These are phyloP conservation scores for Oryza longistaminata DNA, from an alignment of 176 grass and related monocot genomes.

Conservation along the genomic window DNA sequence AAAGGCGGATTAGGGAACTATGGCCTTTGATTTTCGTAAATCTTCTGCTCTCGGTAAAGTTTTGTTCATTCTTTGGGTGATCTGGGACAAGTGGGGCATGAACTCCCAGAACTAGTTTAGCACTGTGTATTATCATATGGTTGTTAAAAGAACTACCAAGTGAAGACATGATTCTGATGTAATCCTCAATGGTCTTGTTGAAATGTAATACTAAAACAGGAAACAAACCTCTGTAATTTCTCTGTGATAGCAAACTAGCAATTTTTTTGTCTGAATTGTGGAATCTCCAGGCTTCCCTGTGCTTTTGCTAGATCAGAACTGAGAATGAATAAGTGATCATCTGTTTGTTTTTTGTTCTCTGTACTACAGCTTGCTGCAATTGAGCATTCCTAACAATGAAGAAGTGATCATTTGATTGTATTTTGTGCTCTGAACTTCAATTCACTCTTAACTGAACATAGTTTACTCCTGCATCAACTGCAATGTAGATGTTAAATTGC, in stretches of 20 bases:
- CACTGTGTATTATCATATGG: slow-evolving; percentile 24
- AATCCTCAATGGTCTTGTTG: slow-evolving; percentile 28
- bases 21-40: slow-evolving; percentile 40
- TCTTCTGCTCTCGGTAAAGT: not conserved
- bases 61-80: slow-evolving; percentile 53
- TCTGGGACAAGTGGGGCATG: slow-evolving; percentile 8
- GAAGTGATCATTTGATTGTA: not conserved
- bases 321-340: not conserved
- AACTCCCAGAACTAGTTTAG: slow-evolving; percentile 9
- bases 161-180: slow-evolving; percentile 30
- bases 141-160: slow-evolving; percentile 18
- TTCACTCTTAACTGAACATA: not conserved
- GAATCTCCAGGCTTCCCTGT: not conserved
- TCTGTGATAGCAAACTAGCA: not conserved
- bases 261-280: slow-evolving; percentile 4
- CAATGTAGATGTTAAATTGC: not conserved
- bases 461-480: not conserved
- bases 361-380: not conserved
- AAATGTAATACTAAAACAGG: slow-evolving; percentile 45
- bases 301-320: not conserved
- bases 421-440: slow-evolving; percentile 1
- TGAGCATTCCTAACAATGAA: not conserved
- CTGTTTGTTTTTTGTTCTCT: not conserved
- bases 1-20: slow-evolving; percentile 35
- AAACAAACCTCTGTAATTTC: slow-evolving; percentile 41